Evolutionary conservation across 495 filamentous ascomycete genomes (phyloP), one percentile per base, ranked within the genome.

Genomic region (Xylaria venustula): DNA sequence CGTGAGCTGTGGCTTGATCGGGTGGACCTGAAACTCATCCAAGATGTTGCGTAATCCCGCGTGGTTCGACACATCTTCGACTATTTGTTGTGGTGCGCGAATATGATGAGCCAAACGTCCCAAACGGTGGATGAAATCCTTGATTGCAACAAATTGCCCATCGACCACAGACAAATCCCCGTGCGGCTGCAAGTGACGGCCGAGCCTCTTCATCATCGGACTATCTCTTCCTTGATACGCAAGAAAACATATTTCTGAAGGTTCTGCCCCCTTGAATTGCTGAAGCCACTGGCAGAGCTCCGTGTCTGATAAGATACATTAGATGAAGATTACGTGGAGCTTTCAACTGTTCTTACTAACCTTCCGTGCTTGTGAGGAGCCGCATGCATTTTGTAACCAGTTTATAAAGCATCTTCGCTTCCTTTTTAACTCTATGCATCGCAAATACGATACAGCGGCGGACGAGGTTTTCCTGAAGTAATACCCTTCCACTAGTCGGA

Each of bases 81-180:
- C 41, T 17, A 63, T 52, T 30, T 66, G 45, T 7, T 56, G 58
- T 7, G 64, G 49, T 15, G 59, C 60, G 3, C 64, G 42, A n/a
- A 66, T 54, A 46, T 63, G 64, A 20, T 60, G 30, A 53, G 60
- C 60, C 30, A 66, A 41, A 3, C 64, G 55, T n/a, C 64, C 64
- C 20, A 63, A 20, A 23, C 12, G 36, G 49, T 66, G 64, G 5
- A 20, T 46, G 36, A 58, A 42, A 2, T n/a, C 14, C 2, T 19
- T 41, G 25, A 62, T 44, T 23, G 7, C 48, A 15, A 17, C 11
- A 22, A 15, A 19, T 12, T 30, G 46, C 11, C 41, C 5, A 11
- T 34, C 30, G 30, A 11, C 11, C 11, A 11, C 30, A 7, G 5
- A 36, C 11, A 8, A 7, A 14, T 20, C 26, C 8, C 52, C 17